A percentile compares a stretch with the other conserved stretches of the same genome.
These are phyloP conservation scores for Cryptosporidium ubiquitum DNA, from an alignment of 169 alveolate genomes.

Conservation along the genomic window DNA sequence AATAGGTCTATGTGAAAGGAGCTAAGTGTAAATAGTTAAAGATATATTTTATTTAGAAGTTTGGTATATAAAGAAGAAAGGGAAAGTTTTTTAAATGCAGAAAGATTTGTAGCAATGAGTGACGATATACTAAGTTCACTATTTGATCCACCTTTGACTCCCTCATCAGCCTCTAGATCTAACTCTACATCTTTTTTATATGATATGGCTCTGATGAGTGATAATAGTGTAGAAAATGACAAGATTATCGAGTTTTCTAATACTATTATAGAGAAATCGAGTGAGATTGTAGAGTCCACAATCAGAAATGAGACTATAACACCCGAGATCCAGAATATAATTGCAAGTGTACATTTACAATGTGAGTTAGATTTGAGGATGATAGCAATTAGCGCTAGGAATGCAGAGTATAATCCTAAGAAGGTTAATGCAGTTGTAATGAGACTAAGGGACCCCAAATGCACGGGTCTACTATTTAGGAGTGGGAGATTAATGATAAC, in stretches of 20 bases:
- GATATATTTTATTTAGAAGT: no score
- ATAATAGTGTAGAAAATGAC: neutral
- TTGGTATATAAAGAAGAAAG: neutral
- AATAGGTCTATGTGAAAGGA: neutral
- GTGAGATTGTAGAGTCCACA: conserved; percentile 9
- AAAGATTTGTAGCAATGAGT: neutral
- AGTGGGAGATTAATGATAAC: conserved; percentile 97
- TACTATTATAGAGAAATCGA: neutral
- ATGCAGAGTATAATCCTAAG: conserved; percentile 97
- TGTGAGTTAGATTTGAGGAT: conserved; percentile 90
- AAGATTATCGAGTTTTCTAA: neutral
- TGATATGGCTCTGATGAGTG: neutral
- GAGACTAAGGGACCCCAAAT: conserved; percentile 95
- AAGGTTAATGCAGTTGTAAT: conserved; percentile 96
- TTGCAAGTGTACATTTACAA: conserved; percentile 93
- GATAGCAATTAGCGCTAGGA: conserved; percentile 93
- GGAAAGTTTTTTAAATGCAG: neutral
- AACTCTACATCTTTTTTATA: neutral
- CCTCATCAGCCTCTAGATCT: neutral
- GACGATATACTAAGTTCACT: conserved; percentile 18
- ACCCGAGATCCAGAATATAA: conserved; percentile 94
- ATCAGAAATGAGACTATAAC: conserved; percentile 76
- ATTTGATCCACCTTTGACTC: conserved; percentile 1
- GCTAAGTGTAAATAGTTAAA: neutral
- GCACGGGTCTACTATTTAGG: conserved; percentile 95